phyloP scores from a whole-genome alignment of 2,329 filamentous ascomycete genomes.

The Pyricularia pennisetigena region DNA sequence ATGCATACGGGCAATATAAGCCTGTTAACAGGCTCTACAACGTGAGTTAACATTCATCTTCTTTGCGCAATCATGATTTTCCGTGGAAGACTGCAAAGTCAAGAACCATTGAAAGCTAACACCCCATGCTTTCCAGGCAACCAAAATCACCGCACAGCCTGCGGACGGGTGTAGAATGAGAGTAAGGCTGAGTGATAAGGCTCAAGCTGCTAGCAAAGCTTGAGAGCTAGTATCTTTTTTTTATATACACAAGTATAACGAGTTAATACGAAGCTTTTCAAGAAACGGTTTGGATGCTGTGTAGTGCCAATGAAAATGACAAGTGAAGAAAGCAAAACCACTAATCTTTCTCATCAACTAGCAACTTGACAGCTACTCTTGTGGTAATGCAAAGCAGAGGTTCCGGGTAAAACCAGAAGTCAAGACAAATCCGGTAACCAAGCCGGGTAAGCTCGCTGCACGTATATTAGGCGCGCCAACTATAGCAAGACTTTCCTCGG shows the following conservation, averaged over 20 bases:
- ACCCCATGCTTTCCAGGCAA: slow-evolving; percentile 8
- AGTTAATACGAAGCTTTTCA: neutral
- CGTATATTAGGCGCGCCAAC: neutral
- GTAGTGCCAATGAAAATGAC: neutral
- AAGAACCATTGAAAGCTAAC: neutral
- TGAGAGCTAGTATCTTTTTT: neutral
- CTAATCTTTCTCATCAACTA: neutral
- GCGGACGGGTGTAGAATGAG: slow-evolving; percentile 17
- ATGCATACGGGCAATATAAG: slow-evolving; percentile 15
- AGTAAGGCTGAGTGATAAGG: slow-evolving; percentile 12
- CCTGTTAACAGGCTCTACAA: slow-evolving; percentile 17
- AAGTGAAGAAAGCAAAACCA: neutral
- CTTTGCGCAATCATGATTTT: neutral
- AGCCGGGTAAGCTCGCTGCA: neutral
- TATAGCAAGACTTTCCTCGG: neutral
- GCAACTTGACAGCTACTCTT: neutral
- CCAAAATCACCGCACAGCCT: slow-evolving; percentile 18
- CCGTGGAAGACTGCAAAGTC: neutral
- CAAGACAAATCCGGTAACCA: neutral
- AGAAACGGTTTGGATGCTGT: neutral
- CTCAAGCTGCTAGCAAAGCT: neutral
- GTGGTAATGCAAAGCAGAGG: neutral
- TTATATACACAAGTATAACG: neutral
- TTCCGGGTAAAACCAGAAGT: neutral
- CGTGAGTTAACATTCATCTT: slow-evolving; percentile 11